phyloP scores from a whole-genome alignment of 2,329 filamentous ascomycete species.

The Fusarium sambucinum region DNA sequence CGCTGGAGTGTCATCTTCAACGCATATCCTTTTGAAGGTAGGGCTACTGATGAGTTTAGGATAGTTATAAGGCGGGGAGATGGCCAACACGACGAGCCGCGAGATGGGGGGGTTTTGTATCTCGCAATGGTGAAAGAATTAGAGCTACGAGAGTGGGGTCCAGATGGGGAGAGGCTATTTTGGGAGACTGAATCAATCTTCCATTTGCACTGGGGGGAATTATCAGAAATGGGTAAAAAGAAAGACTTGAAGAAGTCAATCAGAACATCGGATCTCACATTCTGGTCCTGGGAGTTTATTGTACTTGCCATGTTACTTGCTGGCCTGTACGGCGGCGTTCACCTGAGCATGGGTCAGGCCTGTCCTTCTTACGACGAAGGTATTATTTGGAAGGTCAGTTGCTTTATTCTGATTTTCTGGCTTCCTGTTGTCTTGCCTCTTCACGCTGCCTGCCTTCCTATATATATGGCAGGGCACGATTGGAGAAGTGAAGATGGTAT shows the following conservation, averaged over 20 bases:
- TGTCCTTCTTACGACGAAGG: not conserved
- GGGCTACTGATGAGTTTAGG: not conserved
- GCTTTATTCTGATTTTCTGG: not conserved
- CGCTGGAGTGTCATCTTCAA: not conserved
- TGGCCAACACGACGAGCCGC: accelerated
- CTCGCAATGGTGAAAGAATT: not conserved
- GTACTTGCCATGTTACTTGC: accelerated
- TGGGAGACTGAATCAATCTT: not conserved
- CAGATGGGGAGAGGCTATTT: not conserved
- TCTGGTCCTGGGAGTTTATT: accelerated
- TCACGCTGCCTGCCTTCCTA: too few relatives aligned
- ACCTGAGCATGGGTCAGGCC: accelerated
- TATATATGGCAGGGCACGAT: too few relatives aligned
- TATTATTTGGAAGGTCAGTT: not conserved
- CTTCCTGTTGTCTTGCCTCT: too few relatives aligned
- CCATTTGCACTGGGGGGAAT: accelerated
- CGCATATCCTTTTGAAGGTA: accelerated
- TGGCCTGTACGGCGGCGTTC: not conserved
- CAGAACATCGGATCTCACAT: accelerated
- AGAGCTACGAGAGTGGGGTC: accelerated
- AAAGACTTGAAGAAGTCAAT: not conserved
- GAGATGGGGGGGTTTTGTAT: accelerated
- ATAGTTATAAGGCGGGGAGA: accelerated
- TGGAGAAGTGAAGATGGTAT: too few relatives aligned
- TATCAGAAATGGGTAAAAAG: accelerated